Percentiles rank a stretch among this genome's conserved stretches.
Evolutionary conservation across 2,329 filamentous ascomycete genomes (phyloP).

Genomic region (Cladosporium halotolerans): DNA sequence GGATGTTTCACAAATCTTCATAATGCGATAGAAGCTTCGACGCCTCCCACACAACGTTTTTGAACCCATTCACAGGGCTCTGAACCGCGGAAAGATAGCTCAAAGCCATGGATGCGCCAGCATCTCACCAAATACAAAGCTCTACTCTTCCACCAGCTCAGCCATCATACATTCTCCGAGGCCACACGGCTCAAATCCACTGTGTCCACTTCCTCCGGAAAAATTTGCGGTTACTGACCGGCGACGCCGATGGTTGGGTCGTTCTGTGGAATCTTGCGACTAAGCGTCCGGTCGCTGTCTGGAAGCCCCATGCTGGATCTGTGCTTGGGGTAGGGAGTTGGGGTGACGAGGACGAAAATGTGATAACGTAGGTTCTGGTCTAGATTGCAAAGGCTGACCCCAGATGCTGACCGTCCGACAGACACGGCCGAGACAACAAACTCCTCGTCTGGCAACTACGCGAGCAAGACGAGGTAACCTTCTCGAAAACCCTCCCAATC

Average conservation of each 20-base stretch:
- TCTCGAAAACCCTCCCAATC: slow-evolving; percentile 66
- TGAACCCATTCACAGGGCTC: too few relatives aligned
- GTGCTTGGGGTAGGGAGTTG: slow-evolving; percentile 71
- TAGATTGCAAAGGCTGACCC: neutral
- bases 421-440: slow-evolving; percentile 84
- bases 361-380: slow-evolving; percentile 68
- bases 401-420: slow-evolving; percentile 33
- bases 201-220: slow-evolving; percentile 63
- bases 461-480: slow-evolving; percentile 51
- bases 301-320: slow-evolving; percentile 74
- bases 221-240: slow-evolving; percentile 74
- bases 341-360: slow-evolving; percentile 58
- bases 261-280: slow-evolving; percentile 78
- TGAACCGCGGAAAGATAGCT: neutral
- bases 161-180: slow-evolving; percentile 69
- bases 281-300: slow-evolving; percentile 75
- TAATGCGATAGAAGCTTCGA: too few relatives aligned
- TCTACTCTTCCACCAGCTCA: slow-evolving; percentile 42
- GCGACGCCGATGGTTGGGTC: slow-evolving; percentile 84
- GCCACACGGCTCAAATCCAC: slow-evolving; percentile 76
- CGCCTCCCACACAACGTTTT: too few relatives aligned
- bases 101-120: neutral
- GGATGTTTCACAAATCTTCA: too few relatives aligned
- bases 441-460: slow-evolving; percentile 76
- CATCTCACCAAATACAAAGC: slow-evolving; percentile 1